Percentiles rank a stretch among this genome's conserved stretches.
Evolutionary conservation across 106 monocot species (phyloP).

Genomic region (Dendrobium huoshanense): DNA sequence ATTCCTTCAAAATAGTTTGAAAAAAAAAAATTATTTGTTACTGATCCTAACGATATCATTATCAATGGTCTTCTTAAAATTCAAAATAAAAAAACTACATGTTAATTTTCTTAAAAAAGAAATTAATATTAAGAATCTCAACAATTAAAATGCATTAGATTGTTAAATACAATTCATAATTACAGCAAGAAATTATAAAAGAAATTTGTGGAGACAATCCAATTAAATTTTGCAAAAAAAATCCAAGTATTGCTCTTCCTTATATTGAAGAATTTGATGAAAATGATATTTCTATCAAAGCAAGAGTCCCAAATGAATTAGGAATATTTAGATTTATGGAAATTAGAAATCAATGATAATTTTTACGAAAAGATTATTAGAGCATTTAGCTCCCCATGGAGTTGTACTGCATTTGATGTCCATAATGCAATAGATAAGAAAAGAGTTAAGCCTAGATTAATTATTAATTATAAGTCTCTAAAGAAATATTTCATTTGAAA

Average conservation of each 20-base stretch:
- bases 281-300: not conserved
- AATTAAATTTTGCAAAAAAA: not conserved
- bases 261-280: not conserved
- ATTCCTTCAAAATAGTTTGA: constrained; percentile 4
- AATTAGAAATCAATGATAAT: not conserved
- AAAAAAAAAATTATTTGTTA: constrained; percentile 3
- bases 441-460: not conserved
- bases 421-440: not conserved
- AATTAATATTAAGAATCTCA: not conserved
- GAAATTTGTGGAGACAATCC: not conserved
- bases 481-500: not conserved
- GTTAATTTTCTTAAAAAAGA: not conserved
- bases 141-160: not conserved
- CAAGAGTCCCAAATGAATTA: not conserved
- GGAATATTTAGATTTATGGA: not conserved
- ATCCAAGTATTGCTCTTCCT: not conserved
- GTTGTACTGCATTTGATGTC: not conserved
- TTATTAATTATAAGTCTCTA: not conserved
- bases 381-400: not conserved
- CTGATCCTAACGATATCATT: not conserved
- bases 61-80: not conserved
- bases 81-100: not conserved
- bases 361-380: not conserved
- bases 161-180: not conserved
- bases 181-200: not conserved